Evolutionary conservation across 129 eudicot species (phyloP).

Genomic region (Mikania micrantha): DNA sequence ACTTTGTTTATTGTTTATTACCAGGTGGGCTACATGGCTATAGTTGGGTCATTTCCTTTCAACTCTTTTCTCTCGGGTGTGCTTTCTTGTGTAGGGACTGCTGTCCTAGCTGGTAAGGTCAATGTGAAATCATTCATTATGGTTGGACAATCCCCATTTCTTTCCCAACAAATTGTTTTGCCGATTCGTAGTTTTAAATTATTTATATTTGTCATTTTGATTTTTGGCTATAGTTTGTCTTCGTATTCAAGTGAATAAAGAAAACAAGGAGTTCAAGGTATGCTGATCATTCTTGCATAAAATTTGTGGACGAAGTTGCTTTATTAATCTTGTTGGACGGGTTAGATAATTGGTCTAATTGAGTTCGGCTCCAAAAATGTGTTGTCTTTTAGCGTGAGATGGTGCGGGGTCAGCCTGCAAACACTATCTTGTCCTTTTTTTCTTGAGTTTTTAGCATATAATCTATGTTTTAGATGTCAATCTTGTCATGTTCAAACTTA

Average conservation of each 20-base stretch:
- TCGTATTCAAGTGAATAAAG: constrained; percentile 88
- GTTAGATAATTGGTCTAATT: background rate
- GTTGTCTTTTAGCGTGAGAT: background rate
- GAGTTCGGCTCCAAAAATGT: background rate
- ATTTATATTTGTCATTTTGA: background rate
- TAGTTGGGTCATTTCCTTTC: constrained; percentile 85
- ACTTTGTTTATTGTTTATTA: background rate
- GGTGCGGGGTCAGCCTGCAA: background rate
- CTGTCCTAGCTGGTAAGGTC: constrained; percentile 82
- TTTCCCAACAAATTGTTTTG: background rate
- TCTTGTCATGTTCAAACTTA: background rate
- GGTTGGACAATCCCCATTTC: background rate
- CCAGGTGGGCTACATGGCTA: constrained; percentile 74
- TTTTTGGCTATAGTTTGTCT: constrained; percentile 54
- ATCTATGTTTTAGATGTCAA: background rate
- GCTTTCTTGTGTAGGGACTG: constrained; percentile 83
- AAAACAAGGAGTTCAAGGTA: constrained; percentile 95
- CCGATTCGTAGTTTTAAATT: constrained; percentile 2
- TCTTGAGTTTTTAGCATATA: background rate
- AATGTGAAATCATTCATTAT: background rate
- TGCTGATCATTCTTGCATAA: background rate
- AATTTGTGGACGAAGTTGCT: background rate
- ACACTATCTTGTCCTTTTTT: background rate
- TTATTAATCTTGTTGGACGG: background rate
- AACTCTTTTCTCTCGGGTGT: constrained; percentile 86